These are phyloP conservation scores for Fusarium decemcellulare DNA, from an alignment of 2,329 filamentous ascomycete genomes.

Conservation along the genomic window DNA sequence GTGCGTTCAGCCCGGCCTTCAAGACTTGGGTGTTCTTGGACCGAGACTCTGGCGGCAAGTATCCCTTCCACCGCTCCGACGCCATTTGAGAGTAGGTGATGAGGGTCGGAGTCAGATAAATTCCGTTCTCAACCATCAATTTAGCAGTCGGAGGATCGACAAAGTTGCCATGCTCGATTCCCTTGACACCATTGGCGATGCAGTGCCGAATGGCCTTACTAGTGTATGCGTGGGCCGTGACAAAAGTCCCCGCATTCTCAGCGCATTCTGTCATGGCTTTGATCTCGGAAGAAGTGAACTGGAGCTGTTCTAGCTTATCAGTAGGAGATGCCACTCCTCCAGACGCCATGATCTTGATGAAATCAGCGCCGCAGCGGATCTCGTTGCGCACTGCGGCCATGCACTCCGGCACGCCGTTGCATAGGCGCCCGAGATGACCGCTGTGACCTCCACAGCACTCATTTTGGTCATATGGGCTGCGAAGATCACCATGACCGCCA, in stretches of 20 bases:
- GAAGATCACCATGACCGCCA: conserved; percentile 69
- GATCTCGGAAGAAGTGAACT: conserved; percentile 71
- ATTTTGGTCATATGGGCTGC: conserved; percentile 53
- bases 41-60: conserved; percentile 57
- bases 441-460: conserved; percentile 61
- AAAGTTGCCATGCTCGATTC: conserved; percentile 64
- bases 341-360: conserved; percentile 73
- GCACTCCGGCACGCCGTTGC: conserved; percentile 69
- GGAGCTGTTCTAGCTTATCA: conserved; percentile 65
- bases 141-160: conserved; percentile 57
- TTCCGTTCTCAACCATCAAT: conserved; percentile 63
- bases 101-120: conserved; percentile 68
- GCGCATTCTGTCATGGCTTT: conserved; percentile 66
- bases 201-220: conserved; percentile 67
- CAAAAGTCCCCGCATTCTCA: conserved; percentile 63
- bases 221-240: conserved; percentile 72
- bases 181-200: conserved; percentile 54
- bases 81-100: conserved; percentile 64
- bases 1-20: conserved; percentile 58
- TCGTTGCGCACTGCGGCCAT: conserved; percentile 66
- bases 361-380: conserved; percentile 68
- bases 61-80: conserved; percentile 53
- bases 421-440: conserved; percentile 57
- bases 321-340: conserved; percentile 70
- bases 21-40: conserved; percentile 66